Conservation (phyloP, 2,329 filamentous ascomycete species). For the Talaromyces sp. region DNA sequence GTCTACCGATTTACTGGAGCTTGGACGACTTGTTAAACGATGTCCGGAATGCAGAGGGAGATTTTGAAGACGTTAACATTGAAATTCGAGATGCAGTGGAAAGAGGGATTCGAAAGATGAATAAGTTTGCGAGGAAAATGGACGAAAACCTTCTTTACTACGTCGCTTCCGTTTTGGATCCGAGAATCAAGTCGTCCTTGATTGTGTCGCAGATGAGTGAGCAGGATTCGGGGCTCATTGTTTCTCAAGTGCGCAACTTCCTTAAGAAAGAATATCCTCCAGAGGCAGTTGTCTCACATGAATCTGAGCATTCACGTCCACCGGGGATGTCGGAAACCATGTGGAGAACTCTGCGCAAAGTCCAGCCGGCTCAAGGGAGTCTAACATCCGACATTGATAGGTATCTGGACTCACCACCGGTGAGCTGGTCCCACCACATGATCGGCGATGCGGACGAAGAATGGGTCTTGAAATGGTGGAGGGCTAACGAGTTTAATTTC, state of each 20-base stretch:
- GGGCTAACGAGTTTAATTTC: constrained; percentile 11
- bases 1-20: constrained; percentile 12
- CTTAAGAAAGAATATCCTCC: constrained; percentile 10
- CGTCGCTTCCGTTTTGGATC: constrained; percentile 17
- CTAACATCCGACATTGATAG: constrained; percentile 10
- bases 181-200: constrained; percentile 13
- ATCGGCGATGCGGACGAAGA: constrained; percentile 13
- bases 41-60: constrained; percentile 10
- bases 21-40: constrained; percentile 11
- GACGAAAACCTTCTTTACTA: constrained; percentile 17
- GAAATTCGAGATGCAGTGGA: constrained; percentile 12
- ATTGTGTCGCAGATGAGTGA: constrained; percentile 14
- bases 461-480: constrained; percentile 15
- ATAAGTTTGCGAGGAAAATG: constrained; percentile 12
- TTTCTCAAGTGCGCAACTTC: constrained; percentile 14
- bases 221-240: constrained; percentile 8
- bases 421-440: constrained; percentile 4
- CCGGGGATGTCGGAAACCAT: constrained; percentile 12
- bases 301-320: constrained; percentile 5
- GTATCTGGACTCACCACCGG: constrained; percentile 10
- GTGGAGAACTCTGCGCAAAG: constrained; percentile 8
- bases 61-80: constrained; percentile 12
- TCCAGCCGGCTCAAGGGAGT: constrained; percentile 6
- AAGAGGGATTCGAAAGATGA: constrained; percentile 11
- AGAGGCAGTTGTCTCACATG: constrained; percentile 5